Evolutionary conservation across 192 early-diverging fungal species (phyloP), one percentile per base, ranked within the genome.

Genomic region (Coemansia sp.): DNA sequence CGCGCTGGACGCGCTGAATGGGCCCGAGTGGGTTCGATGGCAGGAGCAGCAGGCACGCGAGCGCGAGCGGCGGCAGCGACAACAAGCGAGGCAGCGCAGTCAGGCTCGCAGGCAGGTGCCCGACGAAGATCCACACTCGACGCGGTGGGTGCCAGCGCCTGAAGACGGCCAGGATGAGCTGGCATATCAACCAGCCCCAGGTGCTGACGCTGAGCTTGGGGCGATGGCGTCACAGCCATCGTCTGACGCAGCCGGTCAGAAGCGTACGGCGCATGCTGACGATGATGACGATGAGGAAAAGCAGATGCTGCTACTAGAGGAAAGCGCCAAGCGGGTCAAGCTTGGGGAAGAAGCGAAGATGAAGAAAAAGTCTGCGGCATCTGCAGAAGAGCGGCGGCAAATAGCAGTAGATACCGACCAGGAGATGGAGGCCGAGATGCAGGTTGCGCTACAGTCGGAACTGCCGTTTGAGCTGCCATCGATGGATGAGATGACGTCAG

Each of bases 281-380:
- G 72, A 63, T 7, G 72, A 80, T 29, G 68, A 70, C 17, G 78
- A 81, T 21, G 78, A 81, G 29, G 78, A 75, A 21, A 56, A 70
- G 63, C 78, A 75, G 59, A 45, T 62, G 55, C 62, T 63, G 48
- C 53, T 75, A 72, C 69, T 81, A 25, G 78, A 71, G 37, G 78
- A 81, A 47, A 74, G 70, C 50, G 69, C 72, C 41, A 81, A 81
- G 60, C 78, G 78, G 23, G 69, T 81, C 51, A 67, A 59, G 43
- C 65, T 81, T 1, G 78, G 5, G 17, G 38, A 32, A 22, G 17
- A 64, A 4, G 38, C 25, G n/a, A 37, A 38, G 5, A 21, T 12
- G 8, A 38, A 27, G n/a, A 8, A 27, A 9, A 41, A 27, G 37
- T n/a, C 62, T 7, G 23, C 43, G 15, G 25, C 43, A 14, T 11